Evolutionary conservation across 768 basidiomycete genomes (phyloP), one percentile per base, ranked within the genome.

Genomic region (Lactarius vividus): DNA sequence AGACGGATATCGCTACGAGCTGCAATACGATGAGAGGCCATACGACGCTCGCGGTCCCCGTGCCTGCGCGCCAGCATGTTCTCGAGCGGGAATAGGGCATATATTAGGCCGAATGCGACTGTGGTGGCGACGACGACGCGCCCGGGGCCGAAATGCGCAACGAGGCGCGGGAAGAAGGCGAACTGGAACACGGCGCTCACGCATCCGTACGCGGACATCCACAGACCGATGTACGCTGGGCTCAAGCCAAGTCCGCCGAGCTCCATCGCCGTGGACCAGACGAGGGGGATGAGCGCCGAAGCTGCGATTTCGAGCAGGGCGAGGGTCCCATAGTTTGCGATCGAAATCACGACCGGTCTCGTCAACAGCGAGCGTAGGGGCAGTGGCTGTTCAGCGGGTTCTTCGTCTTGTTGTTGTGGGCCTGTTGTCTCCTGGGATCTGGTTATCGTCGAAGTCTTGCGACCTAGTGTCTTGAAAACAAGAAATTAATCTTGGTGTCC

Each of bases 1-100:
- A 3, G n/a, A 60, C 7, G 40, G 29, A 11, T 13, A 29, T 26
- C 7, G 16, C 15, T 18, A 39, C 18, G n/a, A 42, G 23, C 42
- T 60, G 59, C 28, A 42, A 11, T 4, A 37, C 37, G 39, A 60
- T 31, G 4, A 60, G 46, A 10, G 40, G n/a, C 59, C 57, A 39
- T 13, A 16, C 54, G n/a, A 10, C 57, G 35, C 26, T 16, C 33
- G 31, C 31, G 5, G 31, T 31, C 31, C 31, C 5, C 4, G 31
- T 31, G n/a, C n/a, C n/a, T 1, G 31, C 31, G 31, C 31, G 31
- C 31, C 7, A 31, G 7, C 31, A 31, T 31, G 31, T 31, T 31
- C 31, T 7, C 31, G 31, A 31, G n/a, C 10, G 77, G 76, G 59
- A 78, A 78, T 33, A 72, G 31, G 3, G 66, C 28, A 16, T 18